phyloP scores from a whole-genome alignment of 2,329 filamentous ascomycete species.

The Fusarium proliferatum region DNA sequence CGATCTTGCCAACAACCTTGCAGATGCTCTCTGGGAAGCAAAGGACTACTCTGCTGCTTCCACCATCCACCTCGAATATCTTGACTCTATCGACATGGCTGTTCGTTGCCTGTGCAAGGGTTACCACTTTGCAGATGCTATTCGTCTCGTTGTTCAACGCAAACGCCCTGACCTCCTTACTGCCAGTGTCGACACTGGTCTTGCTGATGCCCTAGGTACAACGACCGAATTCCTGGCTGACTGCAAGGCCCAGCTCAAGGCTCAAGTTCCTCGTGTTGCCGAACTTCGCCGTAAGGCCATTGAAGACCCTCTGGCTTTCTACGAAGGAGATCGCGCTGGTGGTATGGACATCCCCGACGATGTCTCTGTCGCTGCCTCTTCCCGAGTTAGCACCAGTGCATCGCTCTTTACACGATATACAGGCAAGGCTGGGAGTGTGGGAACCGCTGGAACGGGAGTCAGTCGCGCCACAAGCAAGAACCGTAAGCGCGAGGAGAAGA shows the following conservation, averaged over 20 bases:
- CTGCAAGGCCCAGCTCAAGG: constrained; percentile 84
- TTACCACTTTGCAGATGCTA: constrained; percentile 88
- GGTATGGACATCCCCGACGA: constrained; percentile 87
- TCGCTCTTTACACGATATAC: constrained; percentile 95
- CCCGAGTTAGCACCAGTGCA: constrained; percentile 82
- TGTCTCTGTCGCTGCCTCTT: constrained; percentile 85
- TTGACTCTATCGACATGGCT: constrained; percentile 76
- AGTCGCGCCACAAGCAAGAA: constrained; percentile 89
- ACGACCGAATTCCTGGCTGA: constrained; percentile 94
- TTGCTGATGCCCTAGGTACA: constrained; percentile 82
- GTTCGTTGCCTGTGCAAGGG: constrained; percentile 86
- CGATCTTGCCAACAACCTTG: constrained; percentile 78
- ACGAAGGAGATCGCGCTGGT: constrained; percentile 77
- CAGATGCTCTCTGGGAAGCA: constrained; percentile 81
- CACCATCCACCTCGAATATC: constrained; percentile 83
- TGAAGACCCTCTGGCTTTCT: constrained; percentile 89
- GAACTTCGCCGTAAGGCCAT: constrained; percentile 85
- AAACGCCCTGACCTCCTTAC: constrained; percentile 71
- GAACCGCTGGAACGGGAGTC: constrained; percentile 77
- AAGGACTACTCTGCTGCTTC: constrained; percentile 87
- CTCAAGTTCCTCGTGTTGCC: constrained; percentile 85
- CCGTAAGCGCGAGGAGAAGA: constrained; percentile 89
- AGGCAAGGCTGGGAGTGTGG: constrained; percentile 70
- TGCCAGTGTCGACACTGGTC: constrained; percentile 77
- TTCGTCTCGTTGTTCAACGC: constrained; percentile 76